Evolutionary conservation across 495 filamentous ascomycete genomes (phyloP), one percentile per base, ranked within the genome.

Genomic region (Hypomontagnella submonticulosa): DNA sequence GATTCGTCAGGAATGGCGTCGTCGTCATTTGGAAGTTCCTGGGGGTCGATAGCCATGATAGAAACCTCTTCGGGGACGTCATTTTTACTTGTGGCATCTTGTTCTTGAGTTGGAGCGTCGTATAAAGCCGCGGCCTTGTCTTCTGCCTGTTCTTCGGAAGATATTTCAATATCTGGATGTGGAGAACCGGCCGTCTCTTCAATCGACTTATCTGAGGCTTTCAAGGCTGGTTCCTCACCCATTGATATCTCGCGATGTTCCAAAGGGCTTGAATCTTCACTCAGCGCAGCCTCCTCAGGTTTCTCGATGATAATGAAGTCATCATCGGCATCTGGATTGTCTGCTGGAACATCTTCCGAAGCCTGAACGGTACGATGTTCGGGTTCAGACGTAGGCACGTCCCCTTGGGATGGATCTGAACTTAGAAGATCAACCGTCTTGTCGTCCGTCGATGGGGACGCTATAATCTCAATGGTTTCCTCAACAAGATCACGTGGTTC

Each of bases 281-380:
- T 27, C 11, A 33, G 6, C 3, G 42, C 33, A 12, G 1, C n/a
- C 2, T 8, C 57, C 4, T 44, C 57, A 18, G 57, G 23, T 23
- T 63, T 57, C 30, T 57, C 60, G 32, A 57, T 37, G 34, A 61
- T 33, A 27, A 61, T 37, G 16, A 61, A 51, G 12, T 56, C 51
- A 49, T 56, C 57, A 32, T 52, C 57, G 20, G 15, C 12, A 16
- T 43, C 44, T 19, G 16, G 1, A 15, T 15, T 51, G 30, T 56
- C 43, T 6, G 42, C 50, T 34, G 8, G 13, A 7, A 19, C 11
- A 20, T 38, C 15, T 7, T n/a, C 50, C 49, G 60, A 23, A 19
- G 49, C 4, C 4, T 16, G 48, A 3, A 23, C 16, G 10, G 27
- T 13, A 15, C 6, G 27, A 9, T 1, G 4, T 47, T 46, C 16